Evolutionary conservation across 257 asterid genomes (phyloP).

Genomic region (Solanum habrochaites): DNA sequence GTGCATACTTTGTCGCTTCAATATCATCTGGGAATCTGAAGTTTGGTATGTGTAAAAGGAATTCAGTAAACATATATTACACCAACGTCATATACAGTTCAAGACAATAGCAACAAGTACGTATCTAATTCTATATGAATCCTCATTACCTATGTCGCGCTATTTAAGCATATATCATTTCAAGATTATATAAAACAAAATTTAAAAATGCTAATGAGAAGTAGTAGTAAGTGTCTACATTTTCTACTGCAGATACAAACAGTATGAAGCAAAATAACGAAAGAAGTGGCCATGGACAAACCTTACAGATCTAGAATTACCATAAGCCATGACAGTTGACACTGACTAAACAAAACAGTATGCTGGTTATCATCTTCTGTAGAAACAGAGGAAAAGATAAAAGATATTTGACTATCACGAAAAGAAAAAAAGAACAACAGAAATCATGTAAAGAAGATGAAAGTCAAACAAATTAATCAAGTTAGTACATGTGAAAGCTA

Average conservation of each 20-base stretch:
- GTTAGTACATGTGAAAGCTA: not conserved
- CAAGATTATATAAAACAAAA: not conserved
- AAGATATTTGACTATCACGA: not conserved
- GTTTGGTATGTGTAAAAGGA: not conserved
- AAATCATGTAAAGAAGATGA: constrained; percentile 44
- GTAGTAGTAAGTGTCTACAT: not conserved
- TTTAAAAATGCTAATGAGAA: not conserved
- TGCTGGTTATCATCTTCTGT: constrained; percentile 29
- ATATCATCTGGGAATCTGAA: constrained; percentile 57
- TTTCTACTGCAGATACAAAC: not conserved
- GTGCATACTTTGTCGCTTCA: constrained; percentile 29
- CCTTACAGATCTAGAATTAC: constrained; percentile 68
- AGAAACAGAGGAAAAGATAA: not conserved
- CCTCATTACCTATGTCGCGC: not conserved
- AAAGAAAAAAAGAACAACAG: not conserved
- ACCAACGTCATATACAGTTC: not conserved
- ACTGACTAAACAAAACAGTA: constrained; percentile 9
- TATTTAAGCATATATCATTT: not conserved
- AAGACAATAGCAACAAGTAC: not conserved
- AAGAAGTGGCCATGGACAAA: not conserved
- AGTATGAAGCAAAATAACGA: not conserved
- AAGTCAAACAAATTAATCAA: not conserved
- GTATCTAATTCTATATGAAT: not conserved
- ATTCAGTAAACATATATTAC: not conserved
- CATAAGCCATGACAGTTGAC: constrained; percentile 35